Evolutionary conservation across 805 yeast genomes (phyloP), one percentile per base, ranked within the genome.

Genomic region (Cyberlindnera mrakii): DNA sequence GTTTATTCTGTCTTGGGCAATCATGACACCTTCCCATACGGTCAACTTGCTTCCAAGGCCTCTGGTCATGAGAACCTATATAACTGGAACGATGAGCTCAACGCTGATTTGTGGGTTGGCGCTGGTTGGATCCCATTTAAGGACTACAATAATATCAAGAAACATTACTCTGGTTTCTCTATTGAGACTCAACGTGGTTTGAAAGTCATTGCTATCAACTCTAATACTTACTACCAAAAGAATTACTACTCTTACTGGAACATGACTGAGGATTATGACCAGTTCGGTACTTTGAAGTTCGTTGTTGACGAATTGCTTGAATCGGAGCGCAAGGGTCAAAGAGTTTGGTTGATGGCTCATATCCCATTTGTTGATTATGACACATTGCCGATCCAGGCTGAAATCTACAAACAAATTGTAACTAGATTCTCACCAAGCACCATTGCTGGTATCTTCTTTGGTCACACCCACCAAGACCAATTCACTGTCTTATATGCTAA

Each of bases 301-400:
- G 61, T 82, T 47, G 71, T 78, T 39, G 71, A 75, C 42, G 88
- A 83, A 63, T 66, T 82, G 40, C 58, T 73, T n/a, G 81, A 71
- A 39, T 70, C 82, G 49, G 89, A 82, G 60, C 44, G 52, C 30
- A 66, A 65, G 8, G 76, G 75, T 39, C 78, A 80, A 59, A 67
- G 83, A 53, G 89, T 79, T n/a, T 82, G 89, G 89, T 69, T 82
- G 44, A 68, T 80, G 52, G 78, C 84, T 17, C 89, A 82, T 58
- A 77, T 82, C 42, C 87, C 90, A 36, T 68, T 71, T 13, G 63
- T 73, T 19, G 67, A 74, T n/a, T 85, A 80, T 51, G 72, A 52
- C 27, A 43, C 82, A 15, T 62, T 82, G 37, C 88, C 89, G 11
- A 65, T 78, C 33, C 82, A 76, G 41, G 72, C 85, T 20, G 68